These are phyloP conservation scores for Pogostemon cablin DNA, from an alignment of 257 asterid species.

Conservation along the genomic window DNA sequence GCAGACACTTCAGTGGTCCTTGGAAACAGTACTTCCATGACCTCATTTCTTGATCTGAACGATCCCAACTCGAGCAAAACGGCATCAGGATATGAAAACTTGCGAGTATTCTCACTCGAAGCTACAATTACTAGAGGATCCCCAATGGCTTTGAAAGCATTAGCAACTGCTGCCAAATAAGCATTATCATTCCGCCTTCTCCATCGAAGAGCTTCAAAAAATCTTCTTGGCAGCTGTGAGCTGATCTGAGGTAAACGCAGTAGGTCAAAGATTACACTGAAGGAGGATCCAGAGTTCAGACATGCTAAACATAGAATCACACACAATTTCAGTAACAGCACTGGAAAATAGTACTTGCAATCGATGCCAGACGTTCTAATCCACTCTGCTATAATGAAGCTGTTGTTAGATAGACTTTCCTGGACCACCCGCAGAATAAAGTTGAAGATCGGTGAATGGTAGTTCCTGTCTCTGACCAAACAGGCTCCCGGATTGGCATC, in stretches of 20 bases:
- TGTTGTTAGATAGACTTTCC: constrained; percentile 21
- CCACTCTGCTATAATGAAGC: constrained; percentile 36
- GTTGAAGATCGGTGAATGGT: not conserved
- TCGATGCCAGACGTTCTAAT: constrained; percentile 13
- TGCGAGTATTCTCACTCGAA: constrained; percentile 5
- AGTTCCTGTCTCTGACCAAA: not conserved
- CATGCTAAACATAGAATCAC: constrained; percentile 41
- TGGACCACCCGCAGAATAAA: constrained; percentile 30
- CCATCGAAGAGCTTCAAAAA: constrained; percentile 36
- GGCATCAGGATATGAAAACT: constrained; percentile 38
- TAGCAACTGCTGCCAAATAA: not conserved
- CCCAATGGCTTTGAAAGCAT: constrained; percentile 28
- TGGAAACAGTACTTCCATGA: constrained; percentile 42
- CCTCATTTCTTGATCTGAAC: constrained; percentile 33
- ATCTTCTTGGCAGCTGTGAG: constrained; percentile 36
- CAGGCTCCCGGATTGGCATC: constrained; percentile 26
- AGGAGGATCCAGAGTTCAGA: not conserved
- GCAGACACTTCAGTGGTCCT: not conserved
- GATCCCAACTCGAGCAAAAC: constrained; percentile 40
- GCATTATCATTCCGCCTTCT: constrained; percentile 5
- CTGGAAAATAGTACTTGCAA: constrained; percentile 27
- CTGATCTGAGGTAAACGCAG: not conserved
- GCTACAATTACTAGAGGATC: constrained; percentile 52
- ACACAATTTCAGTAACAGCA: constrained; percentile 45
- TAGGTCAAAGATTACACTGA: not conserved